Evolutionary conservation across 768 basidiomycete species (phyloP).

Genomic region (Dictyophora rubrovolvata): DNA sequence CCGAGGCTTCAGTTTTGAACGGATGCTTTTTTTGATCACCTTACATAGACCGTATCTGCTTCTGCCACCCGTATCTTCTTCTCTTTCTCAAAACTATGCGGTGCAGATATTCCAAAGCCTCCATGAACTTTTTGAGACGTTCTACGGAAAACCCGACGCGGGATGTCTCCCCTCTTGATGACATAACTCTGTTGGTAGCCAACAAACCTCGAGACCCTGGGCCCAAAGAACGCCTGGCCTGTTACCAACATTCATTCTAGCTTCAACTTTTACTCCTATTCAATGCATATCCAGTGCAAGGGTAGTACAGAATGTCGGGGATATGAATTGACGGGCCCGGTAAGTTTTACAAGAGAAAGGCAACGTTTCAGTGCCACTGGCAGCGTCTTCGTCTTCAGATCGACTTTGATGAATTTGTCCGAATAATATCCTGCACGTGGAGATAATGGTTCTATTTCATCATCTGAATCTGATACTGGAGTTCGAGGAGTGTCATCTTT

Average conservation of each 20-base stretch:
- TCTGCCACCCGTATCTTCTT: no score
- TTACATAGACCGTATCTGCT: no score
- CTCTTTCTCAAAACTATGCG: background rate
- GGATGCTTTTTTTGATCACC: no score
- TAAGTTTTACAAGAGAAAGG: background rate
- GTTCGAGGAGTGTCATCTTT: no score
- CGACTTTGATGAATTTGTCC: background rate
- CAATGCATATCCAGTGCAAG: background rate
- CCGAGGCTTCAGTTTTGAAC: no score
- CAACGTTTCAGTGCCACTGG: background rate
- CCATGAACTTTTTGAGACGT: background rate
- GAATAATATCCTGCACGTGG: background rate
- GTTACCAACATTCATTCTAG: background rate
- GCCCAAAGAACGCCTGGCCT: background rate
- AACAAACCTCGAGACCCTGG: background rate
- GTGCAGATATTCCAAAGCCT: background rate
- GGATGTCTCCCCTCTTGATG: background rate
- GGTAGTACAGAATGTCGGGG: background rate
- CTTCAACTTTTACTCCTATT: background rate
- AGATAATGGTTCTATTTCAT: background rate
- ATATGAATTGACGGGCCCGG: background rate
- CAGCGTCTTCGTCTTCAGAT: background rate
- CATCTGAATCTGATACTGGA: no score
- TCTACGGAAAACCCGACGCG: background rate
- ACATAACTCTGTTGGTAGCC: background rate